phyloP scores from a whole-genome alignment of 371 early-diverging fungal species.

The Circinella umbellata region DNA sequence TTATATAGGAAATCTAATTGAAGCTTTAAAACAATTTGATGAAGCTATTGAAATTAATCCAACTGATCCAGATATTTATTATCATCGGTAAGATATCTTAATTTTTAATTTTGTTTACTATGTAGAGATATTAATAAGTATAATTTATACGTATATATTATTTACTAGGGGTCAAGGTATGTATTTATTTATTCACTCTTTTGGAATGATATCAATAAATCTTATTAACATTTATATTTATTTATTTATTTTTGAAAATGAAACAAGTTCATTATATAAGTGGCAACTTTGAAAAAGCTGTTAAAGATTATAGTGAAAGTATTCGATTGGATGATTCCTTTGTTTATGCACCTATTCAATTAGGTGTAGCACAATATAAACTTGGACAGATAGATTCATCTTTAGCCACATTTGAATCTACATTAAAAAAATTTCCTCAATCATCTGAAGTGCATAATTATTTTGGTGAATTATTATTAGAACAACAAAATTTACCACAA shows the following conservation, averaged over 20 bases:
- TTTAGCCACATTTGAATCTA: conserved; percentile 80
- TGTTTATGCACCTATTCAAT: conserved; percentile 93
- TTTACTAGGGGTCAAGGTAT: conserved; percentile 45
- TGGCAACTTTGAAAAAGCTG: conserved; percentile 78
- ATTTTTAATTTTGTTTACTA: no score
- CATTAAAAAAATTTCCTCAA: conserved; percentile 77
- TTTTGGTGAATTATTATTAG: conserved; percentile 93
- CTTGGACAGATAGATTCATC: conserved; percentile 76
- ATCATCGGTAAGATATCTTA: conserved; percentile 75
- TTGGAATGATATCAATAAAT: no score
- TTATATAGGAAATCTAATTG: conserved; percentile 56
- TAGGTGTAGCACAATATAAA: conserved; percentile 94
- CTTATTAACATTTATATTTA: no score
- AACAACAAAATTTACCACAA: conserved; percentile 81
- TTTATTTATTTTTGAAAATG: no score
- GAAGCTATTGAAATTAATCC: conserved; percentile 70
- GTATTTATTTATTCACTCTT: no score
- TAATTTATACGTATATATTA: neutral
- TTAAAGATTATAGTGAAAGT: conserved; percentile 84
- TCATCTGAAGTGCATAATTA: conserved; percentile 95
- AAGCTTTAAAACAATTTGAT: conserved; percentile 72
- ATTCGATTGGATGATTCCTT: conserved; percentile 83
- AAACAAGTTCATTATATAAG: conserved; percentile 76
- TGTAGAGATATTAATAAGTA: neutral
- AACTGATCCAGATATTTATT: conserved; percentile 80